These are phyloP conservation scores for Penicillium fuscoglaucum DNA, from an alignment of 2,329 filamentous ascomycete species.

Conservation along the genomic window DNA sequence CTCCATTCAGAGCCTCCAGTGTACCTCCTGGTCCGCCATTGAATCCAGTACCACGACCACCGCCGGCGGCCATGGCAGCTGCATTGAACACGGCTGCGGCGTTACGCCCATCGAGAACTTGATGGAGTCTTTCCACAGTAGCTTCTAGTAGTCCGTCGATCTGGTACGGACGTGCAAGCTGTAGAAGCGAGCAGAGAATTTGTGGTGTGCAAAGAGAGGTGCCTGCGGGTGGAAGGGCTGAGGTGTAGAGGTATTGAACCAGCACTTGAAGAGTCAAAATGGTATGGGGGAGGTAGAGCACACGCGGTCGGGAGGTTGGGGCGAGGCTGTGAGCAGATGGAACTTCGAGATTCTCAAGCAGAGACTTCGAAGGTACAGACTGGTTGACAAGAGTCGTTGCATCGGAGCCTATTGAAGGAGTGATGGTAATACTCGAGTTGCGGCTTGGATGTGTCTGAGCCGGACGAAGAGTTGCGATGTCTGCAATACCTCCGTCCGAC, in stretches of 20 bases:
- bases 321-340: constrained; percentile 56
- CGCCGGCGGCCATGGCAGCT: constrained; percentile 94
- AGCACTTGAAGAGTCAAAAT: constrained; percentile 85
- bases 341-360: constrained; percentile 49
- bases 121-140: constrained; percentile 85
- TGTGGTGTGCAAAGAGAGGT: constrained; percentile 87
- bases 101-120: constrained; percentile 86
- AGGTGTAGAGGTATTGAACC: constrained; percentile 91
- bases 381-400: constrained; percentile 43
- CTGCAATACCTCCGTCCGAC: constrained; percentile 66
- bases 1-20: constrained; percentile 44
- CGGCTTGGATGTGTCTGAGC: constrained; percentile 60
- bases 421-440: constrained; percentile 84
- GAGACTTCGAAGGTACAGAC: constrained; percentile 32
- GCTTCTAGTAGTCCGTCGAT: constrained; percentile 90
- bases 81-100: constrained; percentile 97
- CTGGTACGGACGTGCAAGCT: constrained; percentile 89
- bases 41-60: constrained; percentile 78
- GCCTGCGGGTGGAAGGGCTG: constrained; percentile 72
- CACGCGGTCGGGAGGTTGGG: constrained; percentile 70
- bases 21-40: constrained; percentile 54
- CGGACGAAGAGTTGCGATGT: constrained; percentile 73
- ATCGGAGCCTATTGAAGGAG: constrained; percentile 53
- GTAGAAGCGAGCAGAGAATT: constrained; percentile 90
- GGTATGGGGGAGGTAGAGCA: constrained; percentile 91